Base-by-base conservation (phyloP, 495 filamentous ascomycete genomes). In the Thozetella sp. region DNA sequence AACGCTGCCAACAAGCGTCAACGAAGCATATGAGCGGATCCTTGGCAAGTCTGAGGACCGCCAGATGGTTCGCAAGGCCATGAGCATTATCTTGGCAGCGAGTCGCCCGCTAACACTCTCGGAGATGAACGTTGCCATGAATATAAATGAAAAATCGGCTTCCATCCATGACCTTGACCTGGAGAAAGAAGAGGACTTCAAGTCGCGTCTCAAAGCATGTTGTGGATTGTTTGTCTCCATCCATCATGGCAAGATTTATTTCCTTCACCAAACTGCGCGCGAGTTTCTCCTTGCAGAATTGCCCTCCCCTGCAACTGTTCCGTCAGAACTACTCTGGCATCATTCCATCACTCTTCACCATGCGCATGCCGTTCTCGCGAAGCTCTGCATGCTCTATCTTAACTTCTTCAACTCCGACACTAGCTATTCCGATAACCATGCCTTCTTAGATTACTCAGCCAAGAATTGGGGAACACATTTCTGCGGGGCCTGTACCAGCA, bases 191-290 rank as follows among this genome's bases (percentile, higher is more conserved):
- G 22, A 25, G 0, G 61, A 54, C 25, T 71, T 59, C 50, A 22
- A 54, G n/a, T 55, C 17, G 3, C 25, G 34, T 17, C 55, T 65
- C 25, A 56, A 60, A 58, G 6, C 12, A 22, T 61, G 27, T 30
- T 73, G 55, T 54, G 68, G 71, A 6, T 61, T 63, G 30, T 68
- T 63, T 54, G 57, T 62, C 53, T 63, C 58, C 3, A 48, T 63
- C 46, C 53, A 63, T 15, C 20, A 61, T 53, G 63, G 51, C 17
- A 69, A 59, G 26, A 34, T 69, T 19, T 64, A 71, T 45, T 64
- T 71, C 6, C 43, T 72, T 22, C 67, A 70, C 50, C 64, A 72
- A 30, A 72, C 68, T 3, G 68, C 62, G 2, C 54, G 64, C n/a
- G 68, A 71, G 40, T 71, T 69, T 51, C 59, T 71, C 10, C 37